phyloP scores from a whole-genome alignment of 306 rosid species.

The Comarum palustre region DNA sequence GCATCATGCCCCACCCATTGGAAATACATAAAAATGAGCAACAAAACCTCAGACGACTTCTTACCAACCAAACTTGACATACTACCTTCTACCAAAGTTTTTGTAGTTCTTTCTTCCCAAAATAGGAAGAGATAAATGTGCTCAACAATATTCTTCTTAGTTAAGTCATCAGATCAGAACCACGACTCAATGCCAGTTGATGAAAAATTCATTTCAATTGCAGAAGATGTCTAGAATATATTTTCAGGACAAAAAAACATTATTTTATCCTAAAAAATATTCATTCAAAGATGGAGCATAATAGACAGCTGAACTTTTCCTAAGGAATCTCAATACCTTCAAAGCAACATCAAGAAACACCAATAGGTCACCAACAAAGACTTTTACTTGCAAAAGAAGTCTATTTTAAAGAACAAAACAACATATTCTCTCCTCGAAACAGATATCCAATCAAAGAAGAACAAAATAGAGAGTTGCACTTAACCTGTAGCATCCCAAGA shows the following conservation, averaged over 20 bases:
- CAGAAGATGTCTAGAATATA: background rate
- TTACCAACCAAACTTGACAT: constrained; percentile 15
- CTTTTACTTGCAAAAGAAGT: background rate
- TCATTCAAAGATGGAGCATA: background rate
- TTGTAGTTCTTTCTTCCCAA: background rate
- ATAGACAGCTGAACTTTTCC: background rate
- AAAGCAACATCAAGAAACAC: constrained; percentile 2
- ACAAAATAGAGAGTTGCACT: background rate
- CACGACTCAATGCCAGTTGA: background rate
- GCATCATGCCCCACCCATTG: background rate
- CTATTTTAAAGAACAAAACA: background rate
- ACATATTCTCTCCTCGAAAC: background rate
- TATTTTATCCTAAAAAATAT: background rate
- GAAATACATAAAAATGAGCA: background rate
- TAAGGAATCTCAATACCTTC: background rate
- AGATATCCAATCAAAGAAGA: background rate
- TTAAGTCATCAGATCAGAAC: constrained; percentile 1
- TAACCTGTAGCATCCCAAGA: background rate
- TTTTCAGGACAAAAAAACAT: background rate
- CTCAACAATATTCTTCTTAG: background rate
- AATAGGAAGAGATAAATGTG: background rate
- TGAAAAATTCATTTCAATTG: background rate
- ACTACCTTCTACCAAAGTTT: background rate
- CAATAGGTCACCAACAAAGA: background rate
- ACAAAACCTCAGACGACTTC: background rate